Evolutionary conservation across 257 asterid species (phyloP).

Genomic region (Voacanga thouarsii): DNA sequence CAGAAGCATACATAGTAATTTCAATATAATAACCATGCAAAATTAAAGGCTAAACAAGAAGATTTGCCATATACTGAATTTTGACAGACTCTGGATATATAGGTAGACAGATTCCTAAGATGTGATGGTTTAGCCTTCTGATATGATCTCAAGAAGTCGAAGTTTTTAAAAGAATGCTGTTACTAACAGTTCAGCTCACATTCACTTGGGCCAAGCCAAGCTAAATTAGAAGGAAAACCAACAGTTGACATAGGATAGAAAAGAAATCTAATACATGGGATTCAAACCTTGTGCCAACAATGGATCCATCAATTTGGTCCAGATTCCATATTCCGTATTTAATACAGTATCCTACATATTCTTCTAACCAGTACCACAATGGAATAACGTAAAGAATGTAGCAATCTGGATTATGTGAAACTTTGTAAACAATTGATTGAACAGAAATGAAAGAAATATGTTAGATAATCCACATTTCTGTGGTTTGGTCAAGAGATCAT

Average conservation of each 20-base stretch:
- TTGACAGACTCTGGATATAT: background rate
- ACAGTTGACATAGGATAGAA: background rate
- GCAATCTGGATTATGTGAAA: background rate
- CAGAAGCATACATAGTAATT: background rate
- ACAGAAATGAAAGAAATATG: background rate
- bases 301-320: background rate
- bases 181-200: background rate
- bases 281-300: background rate
- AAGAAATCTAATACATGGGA: background rate
- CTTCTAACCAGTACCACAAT: background rate
- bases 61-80: background rate
- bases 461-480: background rate
- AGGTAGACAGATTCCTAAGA: background rate
- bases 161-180: background rate
- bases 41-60: background rate
- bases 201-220: background rate
- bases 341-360: background rate
- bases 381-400: background rate
- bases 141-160: background rate
- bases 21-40: background rate
- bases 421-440: background rate
- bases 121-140: background rate
- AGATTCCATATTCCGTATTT: background rate
- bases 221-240: background rate
- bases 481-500: background rate